These are phyloP conservation scores for Blastocladiella emersonii DNA, from an alignment of 371 early-diverging fungal genomes.

Conservation along the genomic window DNA sequence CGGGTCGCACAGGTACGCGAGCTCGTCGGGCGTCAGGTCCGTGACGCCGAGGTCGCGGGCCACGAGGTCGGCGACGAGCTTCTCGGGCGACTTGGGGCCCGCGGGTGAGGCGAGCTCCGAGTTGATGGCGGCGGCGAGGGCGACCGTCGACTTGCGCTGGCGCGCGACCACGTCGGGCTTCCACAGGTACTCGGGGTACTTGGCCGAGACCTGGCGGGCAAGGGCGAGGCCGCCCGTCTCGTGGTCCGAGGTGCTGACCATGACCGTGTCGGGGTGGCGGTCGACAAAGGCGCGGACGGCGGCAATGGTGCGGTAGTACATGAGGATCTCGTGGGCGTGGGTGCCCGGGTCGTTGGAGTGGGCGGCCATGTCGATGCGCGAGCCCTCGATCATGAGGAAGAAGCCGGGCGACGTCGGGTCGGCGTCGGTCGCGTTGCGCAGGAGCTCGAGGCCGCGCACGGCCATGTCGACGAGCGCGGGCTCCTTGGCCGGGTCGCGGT, in stretches of 20 bases:
- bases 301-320: slow-evolving; percentile 46
- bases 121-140: slow-evolving; percentile 9
- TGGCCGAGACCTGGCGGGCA: slow-evolving; percentile 30
- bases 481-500: slow-evolving; percentile 46
- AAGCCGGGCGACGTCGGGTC: slow-evolving; percentile 48
- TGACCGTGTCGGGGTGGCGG: slow-evolving; percentile 37
- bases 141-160: slow-evolving; percentile 41
- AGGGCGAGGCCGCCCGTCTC: slow-evolving; percentile 43
- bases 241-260: slow-evolving; percentile 50
- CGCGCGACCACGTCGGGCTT: slow-evolving; percentile 40
- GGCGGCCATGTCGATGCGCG: slow-evolving; percentile 41
- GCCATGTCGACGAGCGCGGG: slow-evolving; percentile 82
- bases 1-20: slow-evolving; percentile 23
- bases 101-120: too few relatives aligned
- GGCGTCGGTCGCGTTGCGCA: slow-evolving; percentile 26
- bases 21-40: slow-evolving; percentile 39
- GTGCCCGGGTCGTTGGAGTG: slow-evolving; percentile 55
- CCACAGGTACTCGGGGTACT: slow-evolving; percentile 60
- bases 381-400: slow-evolving; percentile 92
- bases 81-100: too few relatives aligned
- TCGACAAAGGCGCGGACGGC: slow-evolving; percentile 47
- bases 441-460: slow-evolving; percentile 48
- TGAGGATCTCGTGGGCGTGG: slow-evolving; percentile 57
- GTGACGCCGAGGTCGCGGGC: slow-evolving; percentile 34
- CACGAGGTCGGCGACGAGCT: slow-evolving; percentile 29